Conservation (phyloP, 257 asterid species). For the Gardenia jasminoides region DNA sequence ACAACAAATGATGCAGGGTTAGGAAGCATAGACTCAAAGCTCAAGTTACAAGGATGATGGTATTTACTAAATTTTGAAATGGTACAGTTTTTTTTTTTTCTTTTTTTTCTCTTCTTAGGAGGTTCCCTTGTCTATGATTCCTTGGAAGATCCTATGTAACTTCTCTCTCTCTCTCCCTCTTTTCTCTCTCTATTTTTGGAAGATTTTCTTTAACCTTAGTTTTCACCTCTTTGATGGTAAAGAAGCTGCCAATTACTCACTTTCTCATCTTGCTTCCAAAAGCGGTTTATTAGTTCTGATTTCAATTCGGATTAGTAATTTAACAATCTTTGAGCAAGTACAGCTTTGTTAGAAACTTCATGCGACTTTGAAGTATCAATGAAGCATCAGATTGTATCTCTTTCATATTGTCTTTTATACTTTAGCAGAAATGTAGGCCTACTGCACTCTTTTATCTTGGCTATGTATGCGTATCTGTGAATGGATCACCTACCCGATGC, state of each 20-base stretch:
- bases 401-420: neutral
- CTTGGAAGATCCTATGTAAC: conserved; percentile 11
- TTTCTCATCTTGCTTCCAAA: neutral
- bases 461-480: neutral
- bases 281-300: neutral
- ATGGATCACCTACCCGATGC: neutral
- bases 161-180: neutral
- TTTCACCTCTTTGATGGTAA: conserved; percentile 7
- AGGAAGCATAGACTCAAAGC: conserved; percentile 14
- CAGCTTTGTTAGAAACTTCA: neutral
- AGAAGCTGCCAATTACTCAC: neutral
- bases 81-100: conserved; percentile 37
- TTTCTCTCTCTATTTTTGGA: neutral
- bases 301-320: neutral
- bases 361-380: neutral
- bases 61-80: conserved; percentile 31
- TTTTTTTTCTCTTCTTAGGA: conserved; percentile 18
- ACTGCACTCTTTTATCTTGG: neutral
- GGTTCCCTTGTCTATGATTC: conserved; percentile 6
- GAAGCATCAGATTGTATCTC: neutral
- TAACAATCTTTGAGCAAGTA: neutral
- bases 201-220: conserved; percentile 11
- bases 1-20: conserved; percentile 50
- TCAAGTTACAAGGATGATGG: conserved; percentile 24
- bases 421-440: neutral